phyloP scores from a whole-genome alignment of 768 basidiomycete species.

The Mrakia frigida region DNA sequence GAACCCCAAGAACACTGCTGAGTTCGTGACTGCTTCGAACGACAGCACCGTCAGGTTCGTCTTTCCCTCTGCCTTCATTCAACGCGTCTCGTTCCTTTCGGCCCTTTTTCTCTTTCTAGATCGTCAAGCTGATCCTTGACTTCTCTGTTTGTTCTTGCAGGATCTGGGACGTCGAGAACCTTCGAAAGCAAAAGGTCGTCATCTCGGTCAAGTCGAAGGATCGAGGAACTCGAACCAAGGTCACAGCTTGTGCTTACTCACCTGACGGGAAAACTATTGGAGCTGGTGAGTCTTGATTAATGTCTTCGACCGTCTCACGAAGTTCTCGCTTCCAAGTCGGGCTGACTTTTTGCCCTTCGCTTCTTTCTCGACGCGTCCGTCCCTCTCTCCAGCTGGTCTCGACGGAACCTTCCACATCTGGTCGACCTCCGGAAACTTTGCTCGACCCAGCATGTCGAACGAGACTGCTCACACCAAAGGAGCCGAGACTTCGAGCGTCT shows the following conservation, averaged over 20 bases:
- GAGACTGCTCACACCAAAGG: constrained; percentile 83
- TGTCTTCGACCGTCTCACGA: background rate
- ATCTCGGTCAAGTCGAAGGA: constrained; percentile 97
- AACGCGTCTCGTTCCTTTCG: constrained; percentile 21
- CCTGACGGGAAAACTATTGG: constrained; percentile 83
- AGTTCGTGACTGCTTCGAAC: constrained; percentile 87
- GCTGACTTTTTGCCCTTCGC: background rate
- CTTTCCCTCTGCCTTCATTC: constrained; percentile 5
- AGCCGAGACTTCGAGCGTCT: constrained; percentile 77
- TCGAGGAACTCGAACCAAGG: constrained; percentile 85
- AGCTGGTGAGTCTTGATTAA: constrained; percentile 58
- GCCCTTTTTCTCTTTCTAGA: background rate
- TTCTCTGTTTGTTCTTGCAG: constrained; percentile 47
- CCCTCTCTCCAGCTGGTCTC: constrained; percentile 65
- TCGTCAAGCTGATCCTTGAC: background rate
- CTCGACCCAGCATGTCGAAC: constrained; percentile 75
- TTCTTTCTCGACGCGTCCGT: background rate
- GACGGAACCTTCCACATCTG: constrained; percentile 93
- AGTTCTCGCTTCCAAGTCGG: background rate
- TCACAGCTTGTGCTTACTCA: constrained; percentile 80
- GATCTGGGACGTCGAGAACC: constrained; percentile 91
- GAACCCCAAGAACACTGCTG: constrained; percentile 79
- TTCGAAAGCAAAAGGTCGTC: constrained; percentile 87
- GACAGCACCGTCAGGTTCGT: constrained; percentile 88
- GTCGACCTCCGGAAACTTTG: constrained; percentile 87